Evolutionary conservation across 2,329 filamentous ascomycete genomes (phyloP), one percentile per base, ranked within the genome.

Genomic region (Emydomyces testavorans): DNA sequence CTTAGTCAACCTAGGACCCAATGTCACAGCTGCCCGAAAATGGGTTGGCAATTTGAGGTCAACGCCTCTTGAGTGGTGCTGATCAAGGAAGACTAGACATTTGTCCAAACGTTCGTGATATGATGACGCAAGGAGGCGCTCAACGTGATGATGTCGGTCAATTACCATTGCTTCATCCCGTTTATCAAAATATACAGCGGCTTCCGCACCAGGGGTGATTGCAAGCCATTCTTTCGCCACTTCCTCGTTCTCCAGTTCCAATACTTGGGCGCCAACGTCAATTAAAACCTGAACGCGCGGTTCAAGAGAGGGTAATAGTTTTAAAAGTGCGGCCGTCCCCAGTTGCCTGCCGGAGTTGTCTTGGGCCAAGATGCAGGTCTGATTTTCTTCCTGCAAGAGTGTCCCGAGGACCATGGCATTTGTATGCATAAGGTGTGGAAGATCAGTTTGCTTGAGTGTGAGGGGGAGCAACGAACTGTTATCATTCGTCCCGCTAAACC

Each of bases 71-170:
- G 82, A 85, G 52, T 88, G 82, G 0, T 75, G 73, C 49, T 88
- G 78, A 42, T 88, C 83, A 0, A 89, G 67, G 46, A 80, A 88
- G 0, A 87, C 69, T 0, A 85, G 59, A 47, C 82, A 88, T 0
- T 54, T 54, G 4, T 78, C 75, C 0, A 82, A 61, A 4, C 79
- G 72, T 0, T 66, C 62, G 54, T 76, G 85, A 0, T 79, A 71
- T 3, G 41, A 36, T 20, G 41, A 44, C 3, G 41, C 41, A 8
- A 15, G 70, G 0, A 88, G 47, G 1, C 36, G 49, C 39, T 65
- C 63, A 1, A 57, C 47, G 0, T 46, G 55, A 0, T 57, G 55
- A 3, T 53, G 53, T 2, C 58, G 57, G 26, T 62, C 58, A 2
- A 67, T 5, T 5, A 67, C 62, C 26, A 52, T 56, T 5, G 60